Conservation (phyloP, 176 grass and related monocot species). For the Eremochloa ophiuroides region DNA sequence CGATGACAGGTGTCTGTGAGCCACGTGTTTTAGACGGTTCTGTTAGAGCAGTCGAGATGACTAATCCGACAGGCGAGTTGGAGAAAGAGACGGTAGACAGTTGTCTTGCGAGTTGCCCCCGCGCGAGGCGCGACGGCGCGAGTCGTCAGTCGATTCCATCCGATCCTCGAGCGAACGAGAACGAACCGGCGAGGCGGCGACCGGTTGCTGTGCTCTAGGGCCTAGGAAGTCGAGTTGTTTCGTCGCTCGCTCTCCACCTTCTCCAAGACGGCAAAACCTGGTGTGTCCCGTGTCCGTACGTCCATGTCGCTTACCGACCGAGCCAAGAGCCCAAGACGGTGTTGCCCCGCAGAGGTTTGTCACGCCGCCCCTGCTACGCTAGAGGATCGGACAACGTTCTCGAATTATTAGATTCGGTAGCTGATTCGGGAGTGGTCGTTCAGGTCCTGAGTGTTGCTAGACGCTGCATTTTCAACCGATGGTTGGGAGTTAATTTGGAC, state of each 20-base stretch:
- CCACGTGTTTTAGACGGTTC: too few relatives aligned
- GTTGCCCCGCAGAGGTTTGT: background rate
- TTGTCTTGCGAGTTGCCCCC: background rate
- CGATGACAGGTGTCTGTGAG: too few relatives aligned
- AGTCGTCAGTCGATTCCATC: background rate
- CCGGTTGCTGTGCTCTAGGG: background rate
- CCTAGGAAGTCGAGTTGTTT: background rate
- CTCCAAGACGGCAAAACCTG: background rate
- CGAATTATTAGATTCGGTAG: too few relatives aligned
- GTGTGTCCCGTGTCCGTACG: background rate
- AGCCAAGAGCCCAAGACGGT: background rate
- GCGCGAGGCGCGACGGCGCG: too few relatives aligned
- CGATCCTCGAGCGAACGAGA: background rate
- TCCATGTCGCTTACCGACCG: background rate
- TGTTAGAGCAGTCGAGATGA: background rate
- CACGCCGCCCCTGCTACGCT: too few relatives aligned
- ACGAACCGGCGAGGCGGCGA: too few relatives aligned
- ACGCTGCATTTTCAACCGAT: background rate
- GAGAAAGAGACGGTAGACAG: background rate
- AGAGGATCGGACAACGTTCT: too few relatives aligned
- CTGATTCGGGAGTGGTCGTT: background rate
- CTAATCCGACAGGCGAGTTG: background rate
- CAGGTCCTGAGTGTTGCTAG: background rate
- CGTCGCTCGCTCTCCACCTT: background rate
- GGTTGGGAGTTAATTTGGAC: constrained; percentile 17